Evolutionary conservation across 306 rosid species (phyloP).

Genomic region (Prunus kanzakura): DNA sequence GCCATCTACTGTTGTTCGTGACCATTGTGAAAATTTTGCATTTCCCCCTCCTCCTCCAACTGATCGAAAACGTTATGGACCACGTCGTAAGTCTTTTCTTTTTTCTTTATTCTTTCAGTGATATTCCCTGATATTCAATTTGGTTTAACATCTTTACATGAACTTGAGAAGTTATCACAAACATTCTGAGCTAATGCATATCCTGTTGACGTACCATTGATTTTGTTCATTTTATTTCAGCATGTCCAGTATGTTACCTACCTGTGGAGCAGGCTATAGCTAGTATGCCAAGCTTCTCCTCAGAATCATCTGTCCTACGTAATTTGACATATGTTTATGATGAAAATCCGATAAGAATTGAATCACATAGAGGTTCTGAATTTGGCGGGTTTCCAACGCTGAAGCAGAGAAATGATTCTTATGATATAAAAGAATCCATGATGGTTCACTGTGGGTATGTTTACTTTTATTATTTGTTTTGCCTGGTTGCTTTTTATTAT

Average conservation of each 20-base stretch:
- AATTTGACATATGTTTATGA: constrained; percentile 69
- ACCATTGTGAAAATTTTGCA: constrained; percentile 62
- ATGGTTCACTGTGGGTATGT: constrained; percentile 91
- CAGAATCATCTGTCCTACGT: constrained; percentile 66
- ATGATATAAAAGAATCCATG: constrained; percentile 81
- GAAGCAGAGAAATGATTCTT: constrained; percentile 75
- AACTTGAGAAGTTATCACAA: constrained; percentile 4
- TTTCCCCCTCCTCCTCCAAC: constrained; percentile 89
- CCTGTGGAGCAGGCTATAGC: constrained; percentile 81
- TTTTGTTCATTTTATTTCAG: constrained; percentile 48
- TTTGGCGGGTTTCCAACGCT: constrained; percentile 91
- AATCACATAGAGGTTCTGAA: constrained; percentile 76
- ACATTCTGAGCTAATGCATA: constrained; percentile 4
- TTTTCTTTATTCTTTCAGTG: constrained; percentile 10
- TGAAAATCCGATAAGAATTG: constrained; percentile 53
- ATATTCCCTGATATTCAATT: background rate
- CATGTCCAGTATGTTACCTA: constrained; percentile 91
- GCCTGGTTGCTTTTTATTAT: background rate
- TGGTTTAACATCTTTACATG: constrained; percentile 11
- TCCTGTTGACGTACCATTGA: constrained; percentile 25
- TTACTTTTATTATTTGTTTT: constrained; percentile 16
- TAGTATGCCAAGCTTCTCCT: constrained; percentile 77
- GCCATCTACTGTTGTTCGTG: constrained; percentile 19
- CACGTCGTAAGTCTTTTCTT: constrained; percentile 72
- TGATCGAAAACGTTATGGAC: constrained; percentile 69